A percentile compares a stretch with the other conserved stretches of the same genome.
Conservation (phyloP, 257 asterid species). For the Haberlea rhodopensis region DNA sequence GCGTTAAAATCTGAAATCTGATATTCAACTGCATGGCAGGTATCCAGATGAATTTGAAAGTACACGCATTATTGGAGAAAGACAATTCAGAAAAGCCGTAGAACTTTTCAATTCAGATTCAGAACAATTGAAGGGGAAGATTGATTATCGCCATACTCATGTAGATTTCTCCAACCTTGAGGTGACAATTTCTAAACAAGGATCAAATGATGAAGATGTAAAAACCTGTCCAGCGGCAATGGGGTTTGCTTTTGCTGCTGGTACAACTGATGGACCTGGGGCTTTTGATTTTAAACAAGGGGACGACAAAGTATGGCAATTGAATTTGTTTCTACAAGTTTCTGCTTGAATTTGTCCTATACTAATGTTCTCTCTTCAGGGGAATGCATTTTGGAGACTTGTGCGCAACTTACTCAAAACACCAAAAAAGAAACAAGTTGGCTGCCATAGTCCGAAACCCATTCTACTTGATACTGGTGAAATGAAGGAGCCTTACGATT, state of each 20-base stretch:
- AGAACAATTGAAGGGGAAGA: conserved; percentile 68
- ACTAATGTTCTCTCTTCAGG: conserved; percentile 44
- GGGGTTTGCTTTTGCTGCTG: conserved; percentile 99
- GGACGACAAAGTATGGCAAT: conserved; percentile 60
- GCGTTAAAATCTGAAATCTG: conserved; percentile 23
- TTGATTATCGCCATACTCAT: conserved; percentile 77
- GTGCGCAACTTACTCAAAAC: conserved; percentile 80
- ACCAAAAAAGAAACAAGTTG: conserved; percentile 70
- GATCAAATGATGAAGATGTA: conserved; percentile 51
- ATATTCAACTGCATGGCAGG: conserved; percentile 41
- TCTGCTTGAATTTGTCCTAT: conserved; percentile 14
- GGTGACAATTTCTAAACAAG: conserved; percentile 63
- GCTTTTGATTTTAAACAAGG: conserved; percentile 99
- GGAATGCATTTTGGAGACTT: conserved; percentile 89
- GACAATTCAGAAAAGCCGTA: conserved; percentile 81
- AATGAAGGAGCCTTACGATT: conserved; percentile 90
- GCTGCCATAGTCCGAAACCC: conserved; percentile 89
- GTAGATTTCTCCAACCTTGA: conserved; percentile 75
- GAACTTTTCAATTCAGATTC: conserved; percentile 73
- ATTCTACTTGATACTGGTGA: conserved; percentile 97
- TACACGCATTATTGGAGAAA: conserved; percentile 88
- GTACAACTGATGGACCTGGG: conserved; percentile 99
- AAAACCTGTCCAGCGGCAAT: conserved; percentile 98
- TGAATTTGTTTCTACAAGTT: conserved; percentile 15
- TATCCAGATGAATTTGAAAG: conserved; percentile 96